Evolutionary conservation across 352 stramenopile species (phyloP).

Genomic region (Phytophthora hybrid): DNA sequence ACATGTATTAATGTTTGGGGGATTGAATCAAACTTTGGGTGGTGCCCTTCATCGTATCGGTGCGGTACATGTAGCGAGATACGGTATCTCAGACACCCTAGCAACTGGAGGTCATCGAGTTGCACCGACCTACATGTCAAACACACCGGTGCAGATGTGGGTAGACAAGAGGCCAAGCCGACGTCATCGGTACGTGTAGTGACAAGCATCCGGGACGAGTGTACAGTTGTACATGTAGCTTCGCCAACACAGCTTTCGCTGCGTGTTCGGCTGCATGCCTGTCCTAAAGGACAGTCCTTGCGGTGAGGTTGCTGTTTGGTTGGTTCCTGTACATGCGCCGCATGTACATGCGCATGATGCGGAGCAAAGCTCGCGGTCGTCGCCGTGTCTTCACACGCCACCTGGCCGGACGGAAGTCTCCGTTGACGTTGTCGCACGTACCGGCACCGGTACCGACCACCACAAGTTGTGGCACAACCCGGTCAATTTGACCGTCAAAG

Average conservation of each 20-base stretch:
- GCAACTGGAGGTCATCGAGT: background rate
- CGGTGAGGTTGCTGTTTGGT: background rate
- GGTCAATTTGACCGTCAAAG: no score
- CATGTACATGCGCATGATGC: no score
- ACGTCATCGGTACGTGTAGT: slow-evolving; percentile 1
- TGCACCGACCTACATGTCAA: background rate
- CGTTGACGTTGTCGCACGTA: slow-evolving; percentile 19
- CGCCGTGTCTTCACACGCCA: slow-evolving; percentile 26
- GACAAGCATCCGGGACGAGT: background rate
- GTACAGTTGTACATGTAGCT: background rate
- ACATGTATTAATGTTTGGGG: background rate
- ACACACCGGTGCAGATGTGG: background rate
- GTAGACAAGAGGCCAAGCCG: background rate
- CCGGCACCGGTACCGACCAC: slow-evolving; percentile 1
- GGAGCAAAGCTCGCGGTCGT: background rate
- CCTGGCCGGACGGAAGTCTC: slow-evolving; percentile 21
- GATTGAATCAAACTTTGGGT: background rate
- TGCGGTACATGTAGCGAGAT: background rate
- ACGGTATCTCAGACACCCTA: no score
- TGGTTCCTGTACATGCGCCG: background rate
- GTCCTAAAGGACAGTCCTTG: background rate
- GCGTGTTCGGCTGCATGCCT: background rate
- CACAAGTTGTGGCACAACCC: no score
- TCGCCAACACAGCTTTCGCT: background rate
- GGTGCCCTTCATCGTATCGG: background rate